Evolutionary conservation across 345 rosid genomes (phyloP).

Genomic region (Euclidium syriacum): DNA sequence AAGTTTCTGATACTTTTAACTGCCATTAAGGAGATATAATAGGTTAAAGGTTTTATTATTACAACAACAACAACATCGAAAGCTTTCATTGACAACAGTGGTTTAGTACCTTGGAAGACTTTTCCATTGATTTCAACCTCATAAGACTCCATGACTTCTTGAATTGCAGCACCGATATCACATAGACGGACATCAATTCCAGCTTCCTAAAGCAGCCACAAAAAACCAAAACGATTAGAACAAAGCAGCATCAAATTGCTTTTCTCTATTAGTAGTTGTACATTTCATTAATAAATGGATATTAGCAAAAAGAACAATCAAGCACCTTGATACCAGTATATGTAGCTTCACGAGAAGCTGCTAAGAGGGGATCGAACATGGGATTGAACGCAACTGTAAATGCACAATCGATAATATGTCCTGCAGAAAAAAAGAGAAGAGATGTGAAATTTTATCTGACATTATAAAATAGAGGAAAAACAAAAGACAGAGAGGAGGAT

Average conservation of each 20-base stretch:
- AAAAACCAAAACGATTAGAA: neutral
- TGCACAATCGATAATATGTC: slow-evolving; percentile 84
- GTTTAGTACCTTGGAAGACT: slow-evolving; percentile 69
- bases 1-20: slow-evolving; percentile 90
- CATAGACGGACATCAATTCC: slow-evolving; percentile 96
- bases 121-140: slow-evolving; percentile 98
- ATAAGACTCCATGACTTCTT: slow-evolving; percentile 96
- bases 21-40: slow-evolving; percentile 26
- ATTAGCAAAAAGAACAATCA: neutral
- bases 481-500: neutral
- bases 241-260: neutral
- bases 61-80: neutral
- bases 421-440: slow-evolving; percentile 45
- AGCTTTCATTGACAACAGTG: neutral
- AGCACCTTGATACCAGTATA: slow-evolving; percentile 95
- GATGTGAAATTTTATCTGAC: slow-evolving; percentile 7
- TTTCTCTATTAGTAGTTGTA: neutral
- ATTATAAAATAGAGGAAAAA: neutral
- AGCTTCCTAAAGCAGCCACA: slow-evolving; percentile 53
- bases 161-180: slow-evolving; percentile 97
- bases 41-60: neutral
- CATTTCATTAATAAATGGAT: neutral
- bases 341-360: slow-evolving; percentile 94
- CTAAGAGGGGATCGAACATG: slow-evolving; percentile 85
- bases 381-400: slow-evolving; percentile 99